A percentile compares a stretch with the other conserved stretches of the same genome.
These are phyloP conservation scores for Rhodotorula sp. DNA, from an alignment of 1,284 basidiomycete genomes.

Conservation along the genomic window DNA sequence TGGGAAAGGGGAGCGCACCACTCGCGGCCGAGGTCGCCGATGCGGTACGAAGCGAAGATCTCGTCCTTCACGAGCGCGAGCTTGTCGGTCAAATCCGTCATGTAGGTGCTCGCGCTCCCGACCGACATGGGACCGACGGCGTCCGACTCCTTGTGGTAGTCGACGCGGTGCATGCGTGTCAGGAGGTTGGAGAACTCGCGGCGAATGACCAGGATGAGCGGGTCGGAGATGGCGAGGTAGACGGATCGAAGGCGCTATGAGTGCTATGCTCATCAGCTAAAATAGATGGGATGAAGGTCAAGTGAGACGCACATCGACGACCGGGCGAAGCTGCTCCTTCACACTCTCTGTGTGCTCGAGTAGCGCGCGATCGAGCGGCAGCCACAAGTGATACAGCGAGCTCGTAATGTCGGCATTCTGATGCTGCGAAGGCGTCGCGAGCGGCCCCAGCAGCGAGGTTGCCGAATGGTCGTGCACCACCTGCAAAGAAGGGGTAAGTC, in stretches of 20 bases:
- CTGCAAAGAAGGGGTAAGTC: conserved; percentile 53
- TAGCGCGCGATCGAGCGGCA: conserved; percentile 66
- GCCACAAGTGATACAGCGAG: conserved; percentile 74
- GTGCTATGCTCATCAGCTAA: not conserved
- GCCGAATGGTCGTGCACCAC: conserved; percentile 74
- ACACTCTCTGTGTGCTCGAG: conserved; percentile 70
- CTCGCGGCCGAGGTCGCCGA: conserved; percentile 67
- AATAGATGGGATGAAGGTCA: too few species aligned
- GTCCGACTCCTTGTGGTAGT: conserved; percentile 68
- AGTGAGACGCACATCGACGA: conserved; percentile 60
- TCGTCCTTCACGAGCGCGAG: conserved; percentile 74
- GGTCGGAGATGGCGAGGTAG: conserved; percentile 68
- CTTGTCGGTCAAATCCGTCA: conserved; percentile 86
- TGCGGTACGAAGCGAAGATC: conserved; percentile 66
- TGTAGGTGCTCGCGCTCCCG: conserved; percentile 69
- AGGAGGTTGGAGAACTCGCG: conserved; percentile 76
- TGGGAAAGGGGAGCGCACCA: conserved; percentile 61
- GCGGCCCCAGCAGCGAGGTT: conserved; percentile 69
- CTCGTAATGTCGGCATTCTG: conserved; percentile 74
- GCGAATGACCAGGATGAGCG: conserved; percentile 70
- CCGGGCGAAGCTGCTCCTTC: conserved; percentile 61
- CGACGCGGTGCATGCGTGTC: conserved; percentile 75
- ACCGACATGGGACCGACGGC: conserved; percentile 62
- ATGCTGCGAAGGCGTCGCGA: conserved; percentile 72
- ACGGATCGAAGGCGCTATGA: conserved; percentile 61